Evolutionary conservation across 306 rosid species (phyloP).

Genomic region (Cyamopsis tetragonoloba): DNA sequence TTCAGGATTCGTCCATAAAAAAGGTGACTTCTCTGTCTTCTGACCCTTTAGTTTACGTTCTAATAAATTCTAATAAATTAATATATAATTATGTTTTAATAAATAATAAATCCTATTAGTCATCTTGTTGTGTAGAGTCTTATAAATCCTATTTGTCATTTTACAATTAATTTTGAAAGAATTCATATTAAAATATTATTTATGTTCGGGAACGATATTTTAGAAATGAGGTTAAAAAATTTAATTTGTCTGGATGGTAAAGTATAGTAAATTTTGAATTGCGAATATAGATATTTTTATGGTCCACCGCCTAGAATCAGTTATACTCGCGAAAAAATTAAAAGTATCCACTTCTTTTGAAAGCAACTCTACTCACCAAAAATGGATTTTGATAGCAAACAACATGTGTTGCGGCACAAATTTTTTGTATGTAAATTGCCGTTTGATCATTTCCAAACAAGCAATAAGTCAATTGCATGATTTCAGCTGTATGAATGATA

Average conservation of each 20-base stretch:
- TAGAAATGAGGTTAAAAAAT: background rate
- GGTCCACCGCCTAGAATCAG: background rate
- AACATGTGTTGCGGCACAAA: too few relatives aligned
- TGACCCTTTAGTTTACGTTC: too few relatives aligned
- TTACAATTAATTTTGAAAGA: background rate
- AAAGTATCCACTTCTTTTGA: too few relatives aligned
- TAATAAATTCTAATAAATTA: too few relatives aligned
- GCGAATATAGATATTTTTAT: background rate
- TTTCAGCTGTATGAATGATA: too few relatives aligned
- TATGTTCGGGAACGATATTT: background rate
- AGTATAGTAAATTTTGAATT: background rate
- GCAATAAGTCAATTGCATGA: too few relatives aligned
- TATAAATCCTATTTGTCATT: background rate
- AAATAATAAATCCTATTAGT: slow-evolving; percentile 5
- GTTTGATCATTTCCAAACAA: too few relatives aligned
- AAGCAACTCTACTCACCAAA: background rate
- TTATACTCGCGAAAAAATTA: too few relatives aligned
- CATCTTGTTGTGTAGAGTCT: background rate
- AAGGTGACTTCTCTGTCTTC: slow-evolving; percentile 54
- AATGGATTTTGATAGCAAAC: too few relatives aligned
- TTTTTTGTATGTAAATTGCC: too few relatives aligned
- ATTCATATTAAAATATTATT: background rate
- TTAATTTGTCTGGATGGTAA: background rate
- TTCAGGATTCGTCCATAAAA: slow-evolving; percentile 66
- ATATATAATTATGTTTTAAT: too few relatives aligned